These are phyloP conservation scores for Phytopythium oedochilum DNA, from an alignment of 352 stramenopile genomes.

Conservation along the genomic window DNA sequence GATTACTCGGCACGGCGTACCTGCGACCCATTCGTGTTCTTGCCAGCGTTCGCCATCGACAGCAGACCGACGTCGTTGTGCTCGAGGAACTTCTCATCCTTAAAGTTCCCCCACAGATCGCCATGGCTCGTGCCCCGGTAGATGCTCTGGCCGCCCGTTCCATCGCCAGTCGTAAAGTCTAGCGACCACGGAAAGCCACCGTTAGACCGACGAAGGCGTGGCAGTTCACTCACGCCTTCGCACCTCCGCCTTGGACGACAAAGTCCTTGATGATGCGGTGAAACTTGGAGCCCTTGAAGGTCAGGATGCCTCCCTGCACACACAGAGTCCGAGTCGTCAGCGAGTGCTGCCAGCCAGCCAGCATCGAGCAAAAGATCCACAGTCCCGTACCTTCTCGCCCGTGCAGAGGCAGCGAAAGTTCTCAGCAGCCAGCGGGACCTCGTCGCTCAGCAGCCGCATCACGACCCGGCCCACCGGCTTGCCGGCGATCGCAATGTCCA, in stretches of 20 bases:
- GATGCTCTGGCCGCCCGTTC: slow-evolving; percentile 75
- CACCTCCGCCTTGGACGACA: slow-evolving; percentile 83
- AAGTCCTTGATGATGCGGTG: slow-evolving; percentile 93
- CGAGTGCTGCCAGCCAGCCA: neutral
- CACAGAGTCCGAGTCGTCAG: neutral
- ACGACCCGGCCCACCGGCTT: slow-evolving; percentile 87
- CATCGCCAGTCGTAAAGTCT: slow-evolving; percentile 66
- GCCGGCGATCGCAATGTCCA: slow-evolving; percentile 91
- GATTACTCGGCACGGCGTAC: too few relatives aligned
- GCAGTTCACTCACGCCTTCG: neutral
- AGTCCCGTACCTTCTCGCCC: slow-evolving; percentile 55
- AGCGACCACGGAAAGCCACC: slow-evolving; percentile 2
- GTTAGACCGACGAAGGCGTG: neutral
- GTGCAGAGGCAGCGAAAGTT: slow-evolving; percentile 91
- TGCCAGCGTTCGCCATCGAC: slow-evolving; percentile 81
- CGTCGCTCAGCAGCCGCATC: slow-evolving; percentile 93
- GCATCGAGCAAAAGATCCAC: neutral
- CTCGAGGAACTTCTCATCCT: slow-evolving; percentile 70
- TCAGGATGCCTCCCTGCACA: slow-evolving; percentile 28
- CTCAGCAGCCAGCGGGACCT: slow-evolving; percentile 92
- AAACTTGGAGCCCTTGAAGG: slow-evolving; percentile 88
- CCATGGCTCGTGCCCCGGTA: slow-evolving; percentile 60
- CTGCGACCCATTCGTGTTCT: slow-evolving; percentile 71
- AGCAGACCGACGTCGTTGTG: slow-evolving; percentile 73
- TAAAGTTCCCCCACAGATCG: slow-evolving; percentile 81